Conservation (phyloP, 345 rosid species). For the Salix koriyanagi region DNA sequence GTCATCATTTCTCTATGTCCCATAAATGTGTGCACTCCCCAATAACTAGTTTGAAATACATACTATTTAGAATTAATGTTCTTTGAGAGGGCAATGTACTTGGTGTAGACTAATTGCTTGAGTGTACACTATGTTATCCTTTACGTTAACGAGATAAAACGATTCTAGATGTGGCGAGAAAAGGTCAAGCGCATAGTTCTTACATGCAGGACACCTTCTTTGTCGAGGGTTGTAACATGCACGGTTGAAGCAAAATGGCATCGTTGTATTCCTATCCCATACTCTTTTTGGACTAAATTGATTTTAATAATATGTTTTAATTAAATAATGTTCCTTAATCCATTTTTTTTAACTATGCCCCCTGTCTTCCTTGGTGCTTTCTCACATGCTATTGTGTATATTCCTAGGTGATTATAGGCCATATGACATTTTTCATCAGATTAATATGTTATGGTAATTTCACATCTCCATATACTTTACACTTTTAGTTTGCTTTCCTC, state of each 20-base stretch:
- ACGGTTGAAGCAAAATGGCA: slow-evolving; percentile 13
- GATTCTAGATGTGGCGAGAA: slow-evolving; percentile 73
- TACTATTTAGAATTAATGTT: not conserved
- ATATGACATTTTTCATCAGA: too few relatives aligned
- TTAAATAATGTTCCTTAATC: not conserved
- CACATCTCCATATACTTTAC: too few relatives aligned
- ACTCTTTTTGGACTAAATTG: not conserved
- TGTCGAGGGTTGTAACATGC: slow-evolving; percentile 81
- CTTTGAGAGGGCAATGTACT: not conserved
- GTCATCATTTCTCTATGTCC: not conserved
- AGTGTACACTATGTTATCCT: not conserved
- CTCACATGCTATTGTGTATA: slow-evolving; percentile 29
- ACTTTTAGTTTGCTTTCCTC: too few relatives aligned
- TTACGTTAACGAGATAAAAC: slow-evolving; percentile 53
- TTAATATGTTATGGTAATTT: too few relatives aligned
- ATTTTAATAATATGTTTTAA: slow-evolving; percentile 2
- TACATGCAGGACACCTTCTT: slow-evolving; percentile 97
- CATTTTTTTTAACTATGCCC: not conserved
- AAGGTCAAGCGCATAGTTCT: slow-evolving; percentile 71
- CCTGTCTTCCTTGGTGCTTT: slow-evolving; percentile 1
- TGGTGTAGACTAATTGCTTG: not conserved
- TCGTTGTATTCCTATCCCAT: slow-evolving; percentile 4
- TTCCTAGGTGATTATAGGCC: slow-evolving; percentile 61
- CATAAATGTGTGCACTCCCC: not conserved
- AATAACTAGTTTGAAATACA: not conserved